These are phyloP conservation scores for Penicillium desertorum DNA, from an alignment of 495 filamentous ascomycete species.

Conservation along the genomic window DNA sequence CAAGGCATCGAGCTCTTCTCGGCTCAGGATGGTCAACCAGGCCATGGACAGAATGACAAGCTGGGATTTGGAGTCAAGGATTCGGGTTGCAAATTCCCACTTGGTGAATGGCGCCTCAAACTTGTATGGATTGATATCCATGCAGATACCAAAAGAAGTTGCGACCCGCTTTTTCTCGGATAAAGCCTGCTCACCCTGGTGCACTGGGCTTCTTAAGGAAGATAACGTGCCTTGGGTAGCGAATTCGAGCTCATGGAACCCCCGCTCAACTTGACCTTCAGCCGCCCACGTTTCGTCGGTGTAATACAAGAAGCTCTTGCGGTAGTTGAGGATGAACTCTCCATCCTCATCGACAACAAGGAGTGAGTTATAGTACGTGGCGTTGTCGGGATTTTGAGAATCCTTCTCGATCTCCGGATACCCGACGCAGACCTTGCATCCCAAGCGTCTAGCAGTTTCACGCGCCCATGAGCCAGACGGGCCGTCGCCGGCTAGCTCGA, in stretches of 20 bases:
- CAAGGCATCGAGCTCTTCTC: conserved; percentile 45
- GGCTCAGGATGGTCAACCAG: conserved; percentile 66
- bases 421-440: conserved; percentile 81
- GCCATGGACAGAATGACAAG: conserved; percentile 85
- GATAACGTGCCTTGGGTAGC: background rate
- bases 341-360: conserved; percentile 75
- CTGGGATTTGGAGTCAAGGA: conserved; percentile 62
- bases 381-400: conserved; percentile 13
- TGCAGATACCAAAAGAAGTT: conserved; percentile 86
- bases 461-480: conserved; percentile 79
- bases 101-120: conserved; percentile 74
- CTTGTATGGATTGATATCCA: conserved; percentile 69
- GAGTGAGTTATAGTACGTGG: conserved; percentile 74
- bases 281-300: conserved; percentile 90
- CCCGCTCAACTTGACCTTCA: conserved; percentile 65
- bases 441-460: conserved; percentile 64
- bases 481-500: conserved; percentile 76
- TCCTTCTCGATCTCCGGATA: conserved; percentile 70
- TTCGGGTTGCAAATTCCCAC: conserved; percentile 83
- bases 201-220: background rate
- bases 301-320: conserved; percentile 87
- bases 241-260: conserved; percentile 41
- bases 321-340: conserved; percentile 74
- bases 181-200: background rate
- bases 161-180: conserved; percentile 35